These are phyloP conservation scores for Cladorrhinum sp. DNA, from an alignment of 2,329 filamentous ascomycete species.

Conservation along the genomic window DNA sequence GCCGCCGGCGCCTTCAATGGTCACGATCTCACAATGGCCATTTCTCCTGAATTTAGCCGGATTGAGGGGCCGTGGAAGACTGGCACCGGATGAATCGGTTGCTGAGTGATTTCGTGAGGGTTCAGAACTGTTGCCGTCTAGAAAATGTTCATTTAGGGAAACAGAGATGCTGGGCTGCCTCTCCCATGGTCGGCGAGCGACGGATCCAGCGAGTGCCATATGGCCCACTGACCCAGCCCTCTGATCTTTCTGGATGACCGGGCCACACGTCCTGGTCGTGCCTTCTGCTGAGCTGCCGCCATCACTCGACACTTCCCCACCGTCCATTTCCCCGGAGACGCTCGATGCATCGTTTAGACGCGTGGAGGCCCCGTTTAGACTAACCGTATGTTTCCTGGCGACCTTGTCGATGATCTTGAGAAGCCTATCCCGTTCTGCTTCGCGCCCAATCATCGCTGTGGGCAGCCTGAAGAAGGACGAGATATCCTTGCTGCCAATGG, in stretches of 20 bases:
- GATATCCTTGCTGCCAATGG: constrained; percentile 78
- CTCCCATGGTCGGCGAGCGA: constrained; percentile 48
- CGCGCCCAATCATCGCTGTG: constrained; percentile 73
- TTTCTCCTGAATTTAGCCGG: constrained; percentile 57
- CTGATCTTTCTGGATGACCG: constrained; percentile 42
- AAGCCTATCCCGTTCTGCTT: constrained; percentile 67
- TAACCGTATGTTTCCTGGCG: constrained; percentile 59
- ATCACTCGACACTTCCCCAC: constrained; percentile 56
- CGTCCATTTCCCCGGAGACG: constrained; percentile 49
- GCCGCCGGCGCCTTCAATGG: constrained; percentile 59
- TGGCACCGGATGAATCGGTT: constrained; percentile 44
- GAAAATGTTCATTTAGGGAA: constrained; percentile 41
- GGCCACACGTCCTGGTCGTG: constrained; percentile 46
- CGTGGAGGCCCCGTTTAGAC: constrained; percentile 40
- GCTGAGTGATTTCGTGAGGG: constrained; percentile 35
- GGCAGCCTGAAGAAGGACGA: constrained; percentile 91
- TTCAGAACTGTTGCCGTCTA: constrained; percentile 43
- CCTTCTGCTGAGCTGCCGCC: constrained; percentile 57
- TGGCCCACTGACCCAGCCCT: constrained; percentile 40
- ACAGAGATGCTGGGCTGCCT: constrained; percentile 50
- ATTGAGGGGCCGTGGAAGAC: constrained; percentile 53
- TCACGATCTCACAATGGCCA: constrained; percentile 62
- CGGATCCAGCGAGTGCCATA: constrained; percentile 43
- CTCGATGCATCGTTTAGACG: constrained; percentile 54
- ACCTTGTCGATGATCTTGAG: constrained; percentile 74